Conservation (phyloP, 768 basidiomycete species). For the Podaxis mareebaensis region DNA sequence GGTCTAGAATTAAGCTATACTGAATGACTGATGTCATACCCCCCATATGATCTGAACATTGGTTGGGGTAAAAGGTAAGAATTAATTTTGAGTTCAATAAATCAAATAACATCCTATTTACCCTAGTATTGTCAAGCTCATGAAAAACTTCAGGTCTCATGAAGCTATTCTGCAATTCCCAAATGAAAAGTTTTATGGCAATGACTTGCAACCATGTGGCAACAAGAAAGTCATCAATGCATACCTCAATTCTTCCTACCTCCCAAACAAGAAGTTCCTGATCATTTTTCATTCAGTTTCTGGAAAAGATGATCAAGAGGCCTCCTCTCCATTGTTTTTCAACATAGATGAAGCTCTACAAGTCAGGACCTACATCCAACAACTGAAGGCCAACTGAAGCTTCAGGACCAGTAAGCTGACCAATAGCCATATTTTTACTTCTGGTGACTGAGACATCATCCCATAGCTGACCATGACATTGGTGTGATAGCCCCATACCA, state of each 20-base stretch:
- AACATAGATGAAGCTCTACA: conserved; percentile 60
- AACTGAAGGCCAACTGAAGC: conserved; percentile 32
- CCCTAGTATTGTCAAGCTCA: conserved; percentile 59
- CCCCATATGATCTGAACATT: conserved; percentile 18
- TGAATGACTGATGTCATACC: conserved; percentile 51
- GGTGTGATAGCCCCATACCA: conserved; percentile 66
- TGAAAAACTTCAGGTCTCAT: conserved; percentile 69
- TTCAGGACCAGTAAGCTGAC: conserved; percentile 42
- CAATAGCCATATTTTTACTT: neutral
- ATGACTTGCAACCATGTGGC: conserved; percentile 51
- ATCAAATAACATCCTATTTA: neutral
- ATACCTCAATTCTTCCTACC: conserved; percentile 38
- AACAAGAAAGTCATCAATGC: conserved; percentile 38
- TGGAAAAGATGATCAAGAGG: conserved; percentile 65
- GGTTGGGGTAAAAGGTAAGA: conserved; percentile 32
- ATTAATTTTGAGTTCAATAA: conserved; percentile 3
- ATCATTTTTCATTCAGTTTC: conserved; percentile 60
- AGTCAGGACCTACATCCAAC: conserved; percentile 51
- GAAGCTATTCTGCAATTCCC: conserved; percentile 59
- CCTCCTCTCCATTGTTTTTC: conserved; percentile 70
- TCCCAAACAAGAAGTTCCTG: conserved; percentile 52
- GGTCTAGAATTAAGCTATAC: conserved; percentile 63
- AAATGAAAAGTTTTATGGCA: conserved; percentile 58
- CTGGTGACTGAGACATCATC: conserved; percentile 2
- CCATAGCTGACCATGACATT: conserved; percentile 50